Percentiles rank a stretch among this genome's conserved stretches.
phyloP scores from a whole-genome alignment of 495 filamentous ascomycete genomes.

The Neurospora sublineolata region DNA sequence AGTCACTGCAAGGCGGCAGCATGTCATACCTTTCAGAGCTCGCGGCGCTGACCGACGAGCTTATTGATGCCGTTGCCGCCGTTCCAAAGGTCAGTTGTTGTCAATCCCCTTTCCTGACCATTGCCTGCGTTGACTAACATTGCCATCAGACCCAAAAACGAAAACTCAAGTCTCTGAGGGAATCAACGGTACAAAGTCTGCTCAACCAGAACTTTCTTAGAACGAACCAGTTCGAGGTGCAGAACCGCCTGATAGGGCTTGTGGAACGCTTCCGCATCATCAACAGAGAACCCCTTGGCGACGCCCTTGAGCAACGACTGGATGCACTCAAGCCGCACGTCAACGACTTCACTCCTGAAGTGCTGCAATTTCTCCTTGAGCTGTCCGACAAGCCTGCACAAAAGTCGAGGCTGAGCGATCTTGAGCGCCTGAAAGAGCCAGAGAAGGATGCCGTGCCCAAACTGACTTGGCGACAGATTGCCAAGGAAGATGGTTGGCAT shows the following conservation, averaged over 20 bases:
- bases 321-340: conserved; percentile 41
- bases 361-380: conserved; percentile 65
- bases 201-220: conserved; percentile 52
- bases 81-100: conserved; percentile 14
- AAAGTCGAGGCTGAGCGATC: conserved; percentile 50
- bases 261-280: conserved; percentile 80
- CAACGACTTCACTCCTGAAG: conserved; percentile 60
- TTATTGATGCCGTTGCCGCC: conserved; percentile 34
- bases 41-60: conserved; percentile 40
- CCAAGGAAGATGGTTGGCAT: conserved; percentile 59
- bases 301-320: conserved; percentile 56
- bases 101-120: background rate
- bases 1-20: background rate
- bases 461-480: conserved; percentile 65
- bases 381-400: conserved; percentile 72
- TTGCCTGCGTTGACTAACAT: background rate
- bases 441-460: conserved; percentile 28
- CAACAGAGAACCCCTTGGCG: conserved; percentile 67
- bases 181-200: conserved; percentile 44
- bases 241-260: conserved; percentile 60
- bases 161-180: conserved; percentile 36
- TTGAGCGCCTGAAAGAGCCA: conserved; percentile 41
- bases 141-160: conserved; percentile 25
- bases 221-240: conserved; percentile 82
- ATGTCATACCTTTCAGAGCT: conserved; percentile 42